Percentiles rank a stretch among this genome's conserved stretches.
Evolutionary conservation across 306 rosid species (phyloP).

Genomic region (Dryas octopetala): DNA sequence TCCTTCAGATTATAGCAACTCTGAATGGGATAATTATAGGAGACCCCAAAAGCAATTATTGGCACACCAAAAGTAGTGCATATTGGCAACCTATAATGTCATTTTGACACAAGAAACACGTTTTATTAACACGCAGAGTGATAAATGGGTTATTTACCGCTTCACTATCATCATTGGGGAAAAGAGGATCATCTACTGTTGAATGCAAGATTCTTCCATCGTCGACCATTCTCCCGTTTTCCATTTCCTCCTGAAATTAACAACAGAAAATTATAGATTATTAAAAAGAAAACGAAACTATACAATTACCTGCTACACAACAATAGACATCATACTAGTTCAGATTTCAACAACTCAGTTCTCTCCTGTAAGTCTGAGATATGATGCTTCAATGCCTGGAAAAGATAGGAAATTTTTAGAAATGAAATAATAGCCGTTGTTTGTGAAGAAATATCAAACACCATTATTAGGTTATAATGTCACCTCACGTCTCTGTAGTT

Average conservation of each 20-base stretch:
- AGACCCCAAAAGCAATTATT: not conserved
- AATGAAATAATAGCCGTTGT: not conserved
- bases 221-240: conserved; percentile 43
- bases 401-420: conserved; percentile 25
- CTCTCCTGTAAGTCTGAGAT: conserved; percentile 65
- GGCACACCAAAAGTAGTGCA: not conserved
- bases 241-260: conserved; percentile 60
- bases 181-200: conserved; percentile 29
- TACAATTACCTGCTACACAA: conserved; percentile 3
- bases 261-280: conserved; percentile 18
- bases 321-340: conserved; percentile 43
- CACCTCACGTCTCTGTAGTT: conserved; percentile 89
- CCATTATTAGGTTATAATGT: conserved; percentile 20
- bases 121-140: conserved; percentile 7
- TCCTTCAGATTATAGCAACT: not conserved
- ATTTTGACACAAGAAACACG: conserved; percentile 3
- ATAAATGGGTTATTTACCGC: conserved; percentile 39
- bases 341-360: conserved; percentile 66
- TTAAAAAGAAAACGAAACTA: not conserved
- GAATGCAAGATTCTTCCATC: conserved; percentile 32
- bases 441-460: not conserved
- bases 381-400: conserved; percentile 79
- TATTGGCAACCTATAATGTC: not conserved
- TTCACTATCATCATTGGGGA: conserved; percentile 46
- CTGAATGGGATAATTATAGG: not conserved